phyloP scores from a whole-genome alignment of 805 yeast species.

The Saturnispora besseyi region DNA sequence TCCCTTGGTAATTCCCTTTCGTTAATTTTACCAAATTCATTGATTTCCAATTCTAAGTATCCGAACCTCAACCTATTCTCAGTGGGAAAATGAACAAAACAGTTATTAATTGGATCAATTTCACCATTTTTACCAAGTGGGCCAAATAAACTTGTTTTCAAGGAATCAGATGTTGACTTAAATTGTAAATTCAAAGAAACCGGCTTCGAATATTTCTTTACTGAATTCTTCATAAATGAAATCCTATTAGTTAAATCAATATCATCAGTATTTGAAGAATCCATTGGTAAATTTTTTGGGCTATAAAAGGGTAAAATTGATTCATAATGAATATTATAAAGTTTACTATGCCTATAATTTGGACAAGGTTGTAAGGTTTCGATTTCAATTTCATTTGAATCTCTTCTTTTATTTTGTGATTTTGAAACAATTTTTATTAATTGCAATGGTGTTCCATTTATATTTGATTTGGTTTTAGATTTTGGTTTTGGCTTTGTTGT shows the following conservation, averaged over 20 bases:
- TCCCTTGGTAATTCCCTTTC: neutral
- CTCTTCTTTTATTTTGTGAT: neutral
- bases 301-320: conserved; percentile 13
- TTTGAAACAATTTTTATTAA: conserved; percentile 8
- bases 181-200: neutral
- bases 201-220: conserved; percentile 15
- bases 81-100: conserved; percentile 5
- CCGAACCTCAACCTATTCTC: conserved; percentile 13
- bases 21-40: conserved; percentile 5
- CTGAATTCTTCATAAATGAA: conserved; percentile 9
- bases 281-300: neutral
- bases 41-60: conserved; percentile 7
- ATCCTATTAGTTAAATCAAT: conserved; percentile 12
- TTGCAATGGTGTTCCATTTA: neutral
- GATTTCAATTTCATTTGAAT: neutral
- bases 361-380: neutral
- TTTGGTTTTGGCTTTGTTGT: neutral
- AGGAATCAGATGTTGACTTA: neutral
- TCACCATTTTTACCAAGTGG: conserved; percentile 1
- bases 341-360: neutral
- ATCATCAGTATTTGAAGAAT: conserved; percentile 4
- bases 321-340: conserved; percentile 7
- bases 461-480: neutral
- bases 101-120: conserved; percentile 9
- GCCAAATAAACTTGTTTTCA: conserved; percentile 4